A percentile compares a stretch with the other conserved stretches of the same genome.
phyloP scores from a whole-genome alignment of 495 filamentous ascomycete species.

The Annulohypoxylon moriforme region DNA sequence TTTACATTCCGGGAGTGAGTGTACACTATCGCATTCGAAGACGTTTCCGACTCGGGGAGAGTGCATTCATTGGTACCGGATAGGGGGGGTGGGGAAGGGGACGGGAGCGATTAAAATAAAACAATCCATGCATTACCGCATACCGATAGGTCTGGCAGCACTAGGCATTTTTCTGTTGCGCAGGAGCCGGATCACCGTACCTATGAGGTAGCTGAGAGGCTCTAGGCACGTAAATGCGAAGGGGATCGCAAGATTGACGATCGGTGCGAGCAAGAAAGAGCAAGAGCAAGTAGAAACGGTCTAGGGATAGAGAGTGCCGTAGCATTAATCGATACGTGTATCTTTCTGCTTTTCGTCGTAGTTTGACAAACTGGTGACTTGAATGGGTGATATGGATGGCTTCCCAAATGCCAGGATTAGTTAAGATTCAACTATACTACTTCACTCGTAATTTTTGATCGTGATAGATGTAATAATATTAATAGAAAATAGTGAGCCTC shows the following conservation, averaged over 20 bases:
- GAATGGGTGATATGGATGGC: neutral
- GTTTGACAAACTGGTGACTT: neutral
- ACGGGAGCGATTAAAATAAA: no score
- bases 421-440: no score
- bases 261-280: neutral
- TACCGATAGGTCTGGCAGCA: neutral
- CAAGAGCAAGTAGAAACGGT: neutral
- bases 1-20: slow-evolving; percentile 8
- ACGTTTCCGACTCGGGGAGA: slow-evolving; percentile 1
- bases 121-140: neutral
- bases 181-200: neutral
- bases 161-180: neutral
- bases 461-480: no score
- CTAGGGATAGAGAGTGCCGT: neutral
- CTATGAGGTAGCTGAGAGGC: neutral
- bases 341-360: slow-evolving; percentile 4
- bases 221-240: neutral
- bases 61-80: neutral
- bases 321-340: slow-evolving; percentile 6
- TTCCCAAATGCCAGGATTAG: neutral
- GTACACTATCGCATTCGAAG: slow-evolving; percentile 13
- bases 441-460: no score
- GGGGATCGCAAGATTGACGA: neutral
- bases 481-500: no score
- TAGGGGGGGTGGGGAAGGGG: neutral